These are phyloP conservation scores for Typha latifolia DNA, from an alignment of 176 grass and related monocot species.

Conservation along the genomic window DNA sequence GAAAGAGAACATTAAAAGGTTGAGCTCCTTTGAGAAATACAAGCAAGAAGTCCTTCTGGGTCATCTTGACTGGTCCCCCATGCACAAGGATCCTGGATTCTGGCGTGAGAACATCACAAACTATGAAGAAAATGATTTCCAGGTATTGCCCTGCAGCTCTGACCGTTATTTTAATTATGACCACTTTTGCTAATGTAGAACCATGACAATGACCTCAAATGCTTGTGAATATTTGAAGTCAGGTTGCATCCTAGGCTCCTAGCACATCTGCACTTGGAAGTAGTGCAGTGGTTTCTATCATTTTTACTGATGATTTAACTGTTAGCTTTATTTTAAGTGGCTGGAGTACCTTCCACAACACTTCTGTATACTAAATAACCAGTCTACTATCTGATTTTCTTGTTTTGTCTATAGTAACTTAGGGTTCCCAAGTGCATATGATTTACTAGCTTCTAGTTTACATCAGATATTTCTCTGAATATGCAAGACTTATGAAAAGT, in stretches of 20 bases:
- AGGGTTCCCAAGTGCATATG: too few relatives aligned
- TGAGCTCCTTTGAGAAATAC: constrained; percentile 97
- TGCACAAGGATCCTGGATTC: constrained; percentile 94
- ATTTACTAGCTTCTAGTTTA: too few relatives aligned
- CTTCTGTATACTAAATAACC: too few relatives aligned
- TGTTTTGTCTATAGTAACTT: too few relatives aligned
- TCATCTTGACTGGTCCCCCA: constrained; percentile 94
- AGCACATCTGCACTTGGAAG: neutral
- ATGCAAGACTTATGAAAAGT: neutral
- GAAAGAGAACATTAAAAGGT: constrained; percentile 68
- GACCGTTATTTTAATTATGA: neutral
- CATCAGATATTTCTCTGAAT: too few relatives aligned
- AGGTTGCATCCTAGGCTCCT: neutral
- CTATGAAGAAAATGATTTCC: constrained; percentile 99
- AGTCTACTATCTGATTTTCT: too few relatives aligned
- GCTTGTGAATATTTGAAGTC: neutral
- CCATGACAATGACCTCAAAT: neutral
- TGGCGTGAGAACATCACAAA: constrained; percentile 94
- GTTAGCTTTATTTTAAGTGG: too few relatives aligned
- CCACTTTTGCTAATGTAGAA: neutral
- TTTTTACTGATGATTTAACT: too few relatives aligned
- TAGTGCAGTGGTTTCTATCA: neutral
- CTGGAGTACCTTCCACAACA: too few relatives aligned
- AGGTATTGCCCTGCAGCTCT: constrained; percentile 33
- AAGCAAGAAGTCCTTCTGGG: constrained; percentile 94